phyloP scores from a whole-genome alignment of 2,329 filamentous ascomycete species.

The Aotearoamyces nothofagi region DNA sequence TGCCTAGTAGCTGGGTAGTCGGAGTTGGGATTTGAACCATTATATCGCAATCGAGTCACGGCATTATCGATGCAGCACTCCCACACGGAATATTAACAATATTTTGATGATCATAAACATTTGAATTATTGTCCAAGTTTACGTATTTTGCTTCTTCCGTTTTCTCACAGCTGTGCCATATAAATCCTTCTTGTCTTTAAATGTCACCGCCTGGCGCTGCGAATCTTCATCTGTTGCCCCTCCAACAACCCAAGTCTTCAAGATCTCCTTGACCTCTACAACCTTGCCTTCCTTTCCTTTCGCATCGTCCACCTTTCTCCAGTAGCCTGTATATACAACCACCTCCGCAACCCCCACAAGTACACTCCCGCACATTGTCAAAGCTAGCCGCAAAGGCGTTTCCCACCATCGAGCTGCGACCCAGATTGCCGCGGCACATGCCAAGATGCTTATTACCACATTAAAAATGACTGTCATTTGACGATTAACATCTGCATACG shows the following conservation, averaged over 20 bases:
- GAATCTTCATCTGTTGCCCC: slow-evolving; percentile 12
- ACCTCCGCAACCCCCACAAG: slow-evolving; percentile 64
- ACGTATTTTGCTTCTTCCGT: too few relatives aligned
- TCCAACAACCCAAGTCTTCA: slow-evolving; percentile 56
- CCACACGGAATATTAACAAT: too few relatives aligned
- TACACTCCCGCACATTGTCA: slow-evolving; percentile 55
- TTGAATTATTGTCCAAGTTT: too few relatives aligned
- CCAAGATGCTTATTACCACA: slow-evolving; percentile 72
- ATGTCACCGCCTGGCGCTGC: too few relatives aligned
- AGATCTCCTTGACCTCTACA: slow-evolving; percentile 52
- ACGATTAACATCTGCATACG: slow-evolving; percentile 60
- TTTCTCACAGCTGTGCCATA: too few relatives aligned
- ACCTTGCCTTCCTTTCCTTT: slow-evolving; percentile 44
- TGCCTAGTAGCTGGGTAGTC: too few relatives aligned
- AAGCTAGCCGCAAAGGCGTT: slow-evolving; percentile 50
- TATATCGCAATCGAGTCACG: too few relatives aligned
- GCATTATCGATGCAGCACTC: too few relatives aligned
- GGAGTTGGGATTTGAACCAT: too few relatives aligned
- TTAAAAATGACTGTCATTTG: slow-evolving; percentile 79
- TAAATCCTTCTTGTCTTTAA: too few relatives aligned
- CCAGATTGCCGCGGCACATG: slow-evolving; percentile 66
- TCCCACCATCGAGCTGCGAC: slow-evolving; percentile 65
- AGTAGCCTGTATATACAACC: slow-evolving; percentile 60
- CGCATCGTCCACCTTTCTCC: slow-evolving; percentile 54
- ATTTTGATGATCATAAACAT: too few relatives aligned